Evolutionary conservation across 108 stramenopile species (phyloP), one percentile per base, ranked within the genome.

Genomic region (Pinguiococcus pyrenoidosus): DNA sequence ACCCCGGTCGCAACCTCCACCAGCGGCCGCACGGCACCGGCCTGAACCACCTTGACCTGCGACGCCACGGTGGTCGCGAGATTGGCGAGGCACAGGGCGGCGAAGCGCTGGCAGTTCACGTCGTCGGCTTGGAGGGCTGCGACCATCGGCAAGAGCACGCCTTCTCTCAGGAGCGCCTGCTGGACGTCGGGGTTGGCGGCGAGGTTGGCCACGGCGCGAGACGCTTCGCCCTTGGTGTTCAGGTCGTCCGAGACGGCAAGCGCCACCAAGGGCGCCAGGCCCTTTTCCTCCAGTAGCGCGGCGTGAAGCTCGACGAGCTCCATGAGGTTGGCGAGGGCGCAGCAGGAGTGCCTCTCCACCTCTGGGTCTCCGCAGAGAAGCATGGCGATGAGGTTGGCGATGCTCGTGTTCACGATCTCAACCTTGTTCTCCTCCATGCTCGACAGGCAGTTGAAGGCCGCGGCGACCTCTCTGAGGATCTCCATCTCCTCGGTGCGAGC

Each of bases 181-280:
- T 80, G 80, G 54, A 86, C 56, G 50, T 80, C 82, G 7, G 69
- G 51, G 44, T 86, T 86, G 33, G 77, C 68, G 24, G 82, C 79
- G 24, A 86, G 70, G 51, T 86, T 83, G 22, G 81, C 74, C 0
- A 85, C 27, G 17, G 78, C 76, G 32, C 84, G 65, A 29, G 44
- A 61, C 6, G 77, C 78, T 50, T 86, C 82, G 24, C 68, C 56
- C 18, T 74, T 66, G 36, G 76, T 71, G 57, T 60, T 54, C 3
- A 47, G 20, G 54, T 82, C 76, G 18, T 66, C 56, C 12, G 69
- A 41, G 14, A 43, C 30, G 35, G 71, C 72, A 13, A 82, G 63
- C 6, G 82, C 71, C 7, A 83, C 40, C 22, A 84, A 42, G 4
- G 81, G 79, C 22, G 80, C 37, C 0, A 84, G 35, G 10, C 82